Conservation (phyloP, 148 eudicot genomes). For the Diospyros lotus region DNA sequence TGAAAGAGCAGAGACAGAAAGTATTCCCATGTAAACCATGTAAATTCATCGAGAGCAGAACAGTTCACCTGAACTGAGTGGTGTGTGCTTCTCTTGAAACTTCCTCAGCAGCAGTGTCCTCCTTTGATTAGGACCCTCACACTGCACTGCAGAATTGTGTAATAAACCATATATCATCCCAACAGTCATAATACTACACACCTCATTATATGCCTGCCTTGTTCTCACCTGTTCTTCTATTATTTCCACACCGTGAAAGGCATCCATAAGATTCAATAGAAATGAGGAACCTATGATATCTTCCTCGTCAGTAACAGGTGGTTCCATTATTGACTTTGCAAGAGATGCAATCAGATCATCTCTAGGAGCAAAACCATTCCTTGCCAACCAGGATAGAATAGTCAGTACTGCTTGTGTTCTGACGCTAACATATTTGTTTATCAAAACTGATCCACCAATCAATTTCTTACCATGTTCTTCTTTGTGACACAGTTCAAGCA, state of each 20-base stretch:
- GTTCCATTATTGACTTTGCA: constrained; percentile 78
- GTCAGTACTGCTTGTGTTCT: constrained; percentile 65
- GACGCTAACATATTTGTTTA: constrained; percentile 40
- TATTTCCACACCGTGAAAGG: constrained; percentile 87
- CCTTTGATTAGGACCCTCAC: constrained; percentile 61
- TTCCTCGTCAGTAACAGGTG: constrained; percentile 88
- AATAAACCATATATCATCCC: constrained; percentile 88
- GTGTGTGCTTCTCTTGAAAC: constrained; percentile 58
- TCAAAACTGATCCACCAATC: constrained; percentile 35
- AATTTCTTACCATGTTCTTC: constrained; percentile 51
- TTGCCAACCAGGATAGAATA: constrained; percentile 83
- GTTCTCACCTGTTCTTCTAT: constrained; percentile 78
- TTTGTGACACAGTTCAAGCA: constrained; percentile 57
- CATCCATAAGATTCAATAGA: constrained; percentile 83
- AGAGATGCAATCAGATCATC: constrained; percentile 79
- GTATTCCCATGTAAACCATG: constrained; percentile 1
- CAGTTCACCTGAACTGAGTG: constrained; percentile 59
- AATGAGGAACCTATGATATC: constrained; percentile 83
- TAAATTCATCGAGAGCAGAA: background rate
- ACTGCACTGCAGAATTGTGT: constrained; percentile 61
- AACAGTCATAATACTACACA: constrained; percentile 85
- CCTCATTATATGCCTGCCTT: constrained; percentile 74
- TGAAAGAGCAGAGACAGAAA: constrained; percentile 5
- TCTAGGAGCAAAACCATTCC: constrained; percentile 77
- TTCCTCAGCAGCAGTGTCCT: constrained; percentile 66